Evolutionary conservation across 179 eudicot species (phyloP).

Genomic region (Beta corolliflora): DNA sequence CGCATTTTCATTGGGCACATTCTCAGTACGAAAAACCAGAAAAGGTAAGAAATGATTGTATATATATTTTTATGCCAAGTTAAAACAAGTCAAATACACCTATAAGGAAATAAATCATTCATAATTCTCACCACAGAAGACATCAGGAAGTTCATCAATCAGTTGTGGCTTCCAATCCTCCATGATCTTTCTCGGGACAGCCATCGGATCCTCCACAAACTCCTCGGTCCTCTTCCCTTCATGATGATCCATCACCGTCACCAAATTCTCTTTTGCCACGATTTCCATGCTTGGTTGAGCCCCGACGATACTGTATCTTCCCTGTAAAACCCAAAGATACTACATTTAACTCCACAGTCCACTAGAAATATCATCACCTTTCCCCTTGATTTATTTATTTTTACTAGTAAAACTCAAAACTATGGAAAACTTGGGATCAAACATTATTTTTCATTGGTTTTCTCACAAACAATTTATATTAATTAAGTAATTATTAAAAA

Average conservation of each 20-base stretch:
- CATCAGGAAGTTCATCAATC: conserved; percentile 92
- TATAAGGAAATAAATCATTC: conserved; percentile 15
- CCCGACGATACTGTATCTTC: conserved; percentile 95
- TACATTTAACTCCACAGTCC: neutral
- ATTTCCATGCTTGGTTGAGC: conserved; percentile 98
- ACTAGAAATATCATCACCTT: neutral
- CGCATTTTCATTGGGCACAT: neutral
- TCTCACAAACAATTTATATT: no score
- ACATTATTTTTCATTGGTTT: no score
- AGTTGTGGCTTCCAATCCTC: conserved; percentile 91
- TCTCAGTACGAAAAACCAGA: neutral
- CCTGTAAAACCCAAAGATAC: conserved; percentile 48
- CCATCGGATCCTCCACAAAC: conserved; percentile 90
- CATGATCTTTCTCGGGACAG: conserved; percentile 80
- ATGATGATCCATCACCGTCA: conserved; percentile 83
- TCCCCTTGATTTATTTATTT: no score
- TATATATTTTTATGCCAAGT: neutral
- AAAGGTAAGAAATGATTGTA: conserved; percentile 14
- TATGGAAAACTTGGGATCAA: no score
- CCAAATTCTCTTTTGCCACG: conserved; percentile 88
- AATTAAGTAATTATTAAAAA: no score
- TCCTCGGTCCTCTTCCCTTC: conserved; percentile 68
- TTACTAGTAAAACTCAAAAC: neutral
- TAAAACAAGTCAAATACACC: neutral
- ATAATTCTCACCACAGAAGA: conserved; percentile 74